phyloP scores from a whole-genome alignment of 179 eudicot genomes.

The Silene noctiflora region DNA sequence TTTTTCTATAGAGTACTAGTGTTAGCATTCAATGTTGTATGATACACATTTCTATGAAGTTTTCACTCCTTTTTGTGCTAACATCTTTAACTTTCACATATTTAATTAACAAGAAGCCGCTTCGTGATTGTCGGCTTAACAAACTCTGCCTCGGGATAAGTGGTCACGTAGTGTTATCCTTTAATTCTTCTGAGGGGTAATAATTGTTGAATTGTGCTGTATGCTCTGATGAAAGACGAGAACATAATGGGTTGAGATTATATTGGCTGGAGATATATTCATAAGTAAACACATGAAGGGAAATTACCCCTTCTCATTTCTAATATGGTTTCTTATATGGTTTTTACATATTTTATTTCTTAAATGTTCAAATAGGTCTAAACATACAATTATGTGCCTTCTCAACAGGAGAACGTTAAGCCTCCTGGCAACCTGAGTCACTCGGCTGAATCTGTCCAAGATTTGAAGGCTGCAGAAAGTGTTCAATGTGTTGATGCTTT shows the following conservation, averaged over 20 bases:
- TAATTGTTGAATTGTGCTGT: background rate
- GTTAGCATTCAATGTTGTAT: background rate
- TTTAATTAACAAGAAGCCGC: background rate
- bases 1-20: no score
- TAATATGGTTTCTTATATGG: background rate
- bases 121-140: background rate
- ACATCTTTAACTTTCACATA: background rate
- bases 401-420: constrained; percentile 27
- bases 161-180: background rate
- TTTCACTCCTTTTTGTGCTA: background rate
- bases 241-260: background rate
- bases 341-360: background rate
- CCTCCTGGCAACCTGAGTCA: constrained; percentile 19
- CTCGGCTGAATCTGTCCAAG: constrained; percentile 20
- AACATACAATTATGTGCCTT: background rate
- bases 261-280: background rate
- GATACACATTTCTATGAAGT: background rate
- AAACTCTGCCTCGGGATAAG: background rate
- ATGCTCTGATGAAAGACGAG: background rate
- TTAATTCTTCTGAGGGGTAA: background rate
- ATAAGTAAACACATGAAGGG: background rate
- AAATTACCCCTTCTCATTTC: background rate
- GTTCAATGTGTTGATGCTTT: constrained; percentile 17
- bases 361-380: background rate
- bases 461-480: constrained; percentile 26